Conservation (phyloP, 2,329 filamentous ascomycete genomes). For the Cordyceps farinosa region DNA sequence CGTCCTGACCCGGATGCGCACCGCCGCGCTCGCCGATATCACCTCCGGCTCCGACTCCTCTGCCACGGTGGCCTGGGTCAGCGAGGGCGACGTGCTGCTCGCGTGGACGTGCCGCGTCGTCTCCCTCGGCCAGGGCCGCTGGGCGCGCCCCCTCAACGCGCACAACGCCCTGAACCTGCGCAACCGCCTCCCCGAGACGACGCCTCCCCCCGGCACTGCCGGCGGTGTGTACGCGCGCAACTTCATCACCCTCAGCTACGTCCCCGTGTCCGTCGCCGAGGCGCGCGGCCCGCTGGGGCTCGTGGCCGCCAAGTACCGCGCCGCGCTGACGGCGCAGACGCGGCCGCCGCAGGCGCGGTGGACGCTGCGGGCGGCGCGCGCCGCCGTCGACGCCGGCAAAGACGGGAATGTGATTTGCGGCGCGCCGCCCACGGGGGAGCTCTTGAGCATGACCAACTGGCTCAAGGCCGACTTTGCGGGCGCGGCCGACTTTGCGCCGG, state of each 20-base stretch:
- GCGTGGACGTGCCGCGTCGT: slow-evolving; percentile 4
- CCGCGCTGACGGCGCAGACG: not conserved
- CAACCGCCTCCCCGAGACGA: not conserved
- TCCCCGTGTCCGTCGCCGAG: slow-evolving; percentile 10
- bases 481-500: not conserved
- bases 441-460: not conserved
- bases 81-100: slow-evolving; percentile 13
- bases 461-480: not conserved
- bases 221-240: not conserved
- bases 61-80: not conserved
- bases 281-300: slow-evolving; percentile 7
- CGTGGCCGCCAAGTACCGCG: slow-evolving; percentile 7
- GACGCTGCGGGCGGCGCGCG: not conserved
- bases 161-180: slow-evolving; percentile 5
- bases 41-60: not conserved
- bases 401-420: not conserved
- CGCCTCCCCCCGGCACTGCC: not conserved
- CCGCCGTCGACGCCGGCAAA: not conserved
- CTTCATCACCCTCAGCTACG: not conserved
- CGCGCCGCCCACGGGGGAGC: not conserved
- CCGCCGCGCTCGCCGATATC: slow-evolving; percentile 25
- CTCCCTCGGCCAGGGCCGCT: not conserved
- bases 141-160: not conserved
- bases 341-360: not conserved
- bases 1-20: slow-evolving; percentile 28